These are phyloP conservation scores for Melampsora larici-populina DNA, from an alignment of 1,284 basidiomycete genomes.

Conservation along the genomic window DNA sequence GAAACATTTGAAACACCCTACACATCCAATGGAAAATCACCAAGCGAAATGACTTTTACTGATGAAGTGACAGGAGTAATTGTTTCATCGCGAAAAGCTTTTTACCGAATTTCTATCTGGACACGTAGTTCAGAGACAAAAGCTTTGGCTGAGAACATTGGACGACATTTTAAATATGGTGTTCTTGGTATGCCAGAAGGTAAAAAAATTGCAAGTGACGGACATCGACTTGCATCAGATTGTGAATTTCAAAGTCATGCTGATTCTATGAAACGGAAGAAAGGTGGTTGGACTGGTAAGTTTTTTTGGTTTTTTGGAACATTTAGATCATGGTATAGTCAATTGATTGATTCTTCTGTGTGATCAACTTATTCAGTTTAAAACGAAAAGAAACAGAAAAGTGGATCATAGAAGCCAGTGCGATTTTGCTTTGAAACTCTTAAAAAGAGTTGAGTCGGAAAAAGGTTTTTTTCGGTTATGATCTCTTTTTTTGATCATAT, in stretches of 20 bases:
- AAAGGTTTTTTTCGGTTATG: too few species aligned
- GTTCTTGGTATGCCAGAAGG: conserved; percentile 76
- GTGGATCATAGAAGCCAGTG: background rate
- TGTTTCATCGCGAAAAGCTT: conserved; percentile 86
- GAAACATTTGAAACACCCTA: conserved; percentile 85
- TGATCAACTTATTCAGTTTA: background rate
- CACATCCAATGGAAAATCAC: conserved; percentile 57
- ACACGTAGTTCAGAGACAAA: conserved; percentile 64
- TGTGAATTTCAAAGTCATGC: conserved; percentile 92
- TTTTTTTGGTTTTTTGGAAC: background rate
- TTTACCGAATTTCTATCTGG: conserved; percentile 97
- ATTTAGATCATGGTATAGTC: too few species aligned
- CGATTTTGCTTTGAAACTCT: background rate
- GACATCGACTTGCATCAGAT: conserved; percentile 74
- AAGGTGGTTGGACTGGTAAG: conserved; percentile 3
- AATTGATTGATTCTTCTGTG: background rate
- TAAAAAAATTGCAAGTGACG: conserved; percentile 61
- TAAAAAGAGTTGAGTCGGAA: background rate
- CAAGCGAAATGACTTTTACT: conserved; percentile 62
- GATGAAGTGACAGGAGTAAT: conserved; percentile 79
- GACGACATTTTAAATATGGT: conserved; percentile 80
- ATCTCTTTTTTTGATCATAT: too few species aligned
- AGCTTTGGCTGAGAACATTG: conserved; percentile 63
- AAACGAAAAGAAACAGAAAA: background rate
- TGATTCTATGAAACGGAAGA: conserved; percentile 83